These are phyloP conservation scores for Clonostachys rhizophaga DNA, from an alignment of 2,329 filamentous ascomycete species.

Conservation along the genomic window DNA sequence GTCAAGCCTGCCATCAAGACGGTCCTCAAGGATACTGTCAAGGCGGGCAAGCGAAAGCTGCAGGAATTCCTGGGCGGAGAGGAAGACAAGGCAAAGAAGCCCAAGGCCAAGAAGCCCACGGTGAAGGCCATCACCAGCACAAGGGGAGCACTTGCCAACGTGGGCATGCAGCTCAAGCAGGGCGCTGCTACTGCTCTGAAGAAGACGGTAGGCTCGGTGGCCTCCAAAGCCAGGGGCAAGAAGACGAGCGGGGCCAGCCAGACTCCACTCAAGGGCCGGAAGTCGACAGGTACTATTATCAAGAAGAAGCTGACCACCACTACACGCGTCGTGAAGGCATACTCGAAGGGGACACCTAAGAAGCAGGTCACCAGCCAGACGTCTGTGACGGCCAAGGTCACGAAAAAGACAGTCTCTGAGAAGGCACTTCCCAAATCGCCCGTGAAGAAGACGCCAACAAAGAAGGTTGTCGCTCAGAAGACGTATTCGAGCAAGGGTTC, in stretches of 20 bases:
- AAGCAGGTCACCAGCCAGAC: conserved; percentile 6
- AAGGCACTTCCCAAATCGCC: neutral
- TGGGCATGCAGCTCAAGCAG: conserved; percentile 27
- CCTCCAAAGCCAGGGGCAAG: conserved; percentile 17
- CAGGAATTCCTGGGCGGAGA: conserved; percentile 46
- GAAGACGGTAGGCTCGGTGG: conserved; percentile 13
- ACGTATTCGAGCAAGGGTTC: neutral
- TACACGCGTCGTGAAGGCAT: conserved; percentile 18
- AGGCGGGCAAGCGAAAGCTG: conserved; percentile 51
- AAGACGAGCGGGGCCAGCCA: conserved; percentile 15
- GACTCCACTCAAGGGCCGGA: neutral
- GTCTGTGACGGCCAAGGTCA: neutral
- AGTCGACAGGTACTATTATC: neutral
- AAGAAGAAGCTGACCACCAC: conserved; percentile 5
- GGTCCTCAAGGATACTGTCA: conserved; percentile 31
- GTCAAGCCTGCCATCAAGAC: conserved; percentile 38
- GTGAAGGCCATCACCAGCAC: conserved; percentile 17
- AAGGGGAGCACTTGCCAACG: conserved; percentile 25
- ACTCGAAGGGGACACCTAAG: conserved; percentile 8
- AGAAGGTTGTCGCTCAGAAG: neutral
- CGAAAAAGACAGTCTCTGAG: conserved; percentile 2
- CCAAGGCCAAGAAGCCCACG: conserved; percentile 28
- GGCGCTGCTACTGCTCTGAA: conserved; percentile 27
- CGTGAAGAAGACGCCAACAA: neutral
- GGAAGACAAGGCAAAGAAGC: conserved; percentile 31